Evolutionary conservation across 768 basidiomycete genomes (phyloP).

Genomic region (Chlorophyllum brunneum): DNA sequence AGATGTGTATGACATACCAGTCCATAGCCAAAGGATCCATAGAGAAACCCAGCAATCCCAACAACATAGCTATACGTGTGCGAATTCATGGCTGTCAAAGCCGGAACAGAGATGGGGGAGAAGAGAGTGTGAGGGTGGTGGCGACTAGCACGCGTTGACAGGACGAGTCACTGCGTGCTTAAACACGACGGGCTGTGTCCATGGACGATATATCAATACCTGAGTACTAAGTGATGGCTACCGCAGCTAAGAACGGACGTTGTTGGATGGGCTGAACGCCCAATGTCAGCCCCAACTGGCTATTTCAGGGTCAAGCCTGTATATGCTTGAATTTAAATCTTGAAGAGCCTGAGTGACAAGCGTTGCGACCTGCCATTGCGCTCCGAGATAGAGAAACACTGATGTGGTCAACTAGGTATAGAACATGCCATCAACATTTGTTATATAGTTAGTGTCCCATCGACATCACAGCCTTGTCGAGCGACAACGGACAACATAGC

Average conservation of each 20-base stretch:
- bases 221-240: no score
- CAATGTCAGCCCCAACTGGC: background rate
- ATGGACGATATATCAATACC: conserved; percentile 1
- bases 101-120: background rate
- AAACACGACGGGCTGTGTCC: conserved; percentile 7
- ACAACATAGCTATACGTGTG: background rate
- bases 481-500: no score
- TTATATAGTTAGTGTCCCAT: no score
- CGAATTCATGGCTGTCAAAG: conserved; percentile 5
- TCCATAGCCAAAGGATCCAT: conserved; percentile 7
- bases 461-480: no score
- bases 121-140: background rate
- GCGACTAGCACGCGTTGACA: background rate
- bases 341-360: no score
- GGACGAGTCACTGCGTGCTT: conserved; percentile 6
- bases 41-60: conserved; percentile 4
- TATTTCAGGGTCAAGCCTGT: background rate
- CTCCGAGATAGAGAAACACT: no score
- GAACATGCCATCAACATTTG: no score
- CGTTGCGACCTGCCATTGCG: no score
- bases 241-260: background rate
- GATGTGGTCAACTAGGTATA: no score
- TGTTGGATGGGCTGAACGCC: background rate
- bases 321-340: no score
- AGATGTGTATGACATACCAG: conserved; percentile 1